A percentile compares a stretch with the other conserved stretches of the same genome.
Evolutionary conservation across 169 alveolate genomes (phyloP).

Genomic region (Eimeria falciformis): DNA sequence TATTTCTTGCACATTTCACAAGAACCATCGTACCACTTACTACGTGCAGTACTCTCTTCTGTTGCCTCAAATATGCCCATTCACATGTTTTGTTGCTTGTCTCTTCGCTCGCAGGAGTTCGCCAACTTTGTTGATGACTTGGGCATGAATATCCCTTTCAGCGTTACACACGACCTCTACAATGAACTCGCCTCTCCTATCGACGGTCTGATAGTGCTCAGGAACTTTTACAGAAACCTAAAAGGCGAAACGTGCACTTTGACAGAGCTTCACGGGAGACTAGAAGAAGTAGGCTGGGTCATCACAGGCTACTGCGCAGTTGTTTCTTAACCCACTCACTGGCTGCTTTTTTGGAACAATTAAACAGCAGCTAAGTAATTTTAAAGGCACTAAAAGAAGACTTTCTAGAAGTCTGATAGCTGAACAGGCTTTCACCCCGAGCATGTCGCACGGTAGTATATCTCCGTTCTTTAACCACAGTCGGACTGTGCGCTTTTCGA

Average conservation of each 20-base stretch:
- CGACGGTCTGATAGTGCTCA: slow-evolving; percentile 63
- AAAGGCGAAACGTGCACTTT: slow-evolving; percentile 73
- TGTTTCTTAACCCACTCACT: too few species aligned
- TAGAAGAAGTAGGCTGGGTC: slow-evolving; percentile 74
- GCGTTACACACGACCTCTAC: slow-evolving; percentile 72
- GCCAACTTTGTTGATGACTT: slow-evolving; percentile 78
- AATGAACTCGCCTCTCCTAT: slow-evolving; percentile 58
- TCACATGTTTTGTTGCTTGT: too few species aligned
- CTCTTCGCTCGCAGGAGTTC: slow-evolving; percentile 64
- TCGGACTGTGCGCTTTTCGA: slow-evolving; percentile 5
- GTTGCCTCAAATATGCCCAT: too few species aligned
- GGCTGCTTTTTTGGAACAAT: too few species aligned
- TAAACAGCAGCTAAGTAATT: too few species aligned
- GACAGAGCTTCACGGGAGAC: slow-evolving; percentile 73
- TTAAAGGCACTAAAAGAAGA: too few species aligned
- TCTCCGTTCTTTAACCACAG: too few species aligned
- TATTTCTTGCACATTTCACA: too few species aligned
- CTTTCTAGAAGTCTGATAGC: too few species aligned
- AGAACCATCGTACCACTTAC: too few species aligned
- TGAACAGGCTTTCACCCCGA: not conserved
- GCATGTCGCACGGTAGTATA: not conserved
- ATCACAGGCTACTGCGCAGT: too few species aligned
- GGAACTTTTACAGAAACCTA: slow-evolving; percentile 71
- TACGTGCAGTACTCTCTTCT: too few species aligned
- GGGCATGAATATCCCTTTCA: slow-evolving; percentile 75